phyloP scores from a whole-genome alignment of 306 rosid genomes.

The Echinosophora koreensis region DNA sequence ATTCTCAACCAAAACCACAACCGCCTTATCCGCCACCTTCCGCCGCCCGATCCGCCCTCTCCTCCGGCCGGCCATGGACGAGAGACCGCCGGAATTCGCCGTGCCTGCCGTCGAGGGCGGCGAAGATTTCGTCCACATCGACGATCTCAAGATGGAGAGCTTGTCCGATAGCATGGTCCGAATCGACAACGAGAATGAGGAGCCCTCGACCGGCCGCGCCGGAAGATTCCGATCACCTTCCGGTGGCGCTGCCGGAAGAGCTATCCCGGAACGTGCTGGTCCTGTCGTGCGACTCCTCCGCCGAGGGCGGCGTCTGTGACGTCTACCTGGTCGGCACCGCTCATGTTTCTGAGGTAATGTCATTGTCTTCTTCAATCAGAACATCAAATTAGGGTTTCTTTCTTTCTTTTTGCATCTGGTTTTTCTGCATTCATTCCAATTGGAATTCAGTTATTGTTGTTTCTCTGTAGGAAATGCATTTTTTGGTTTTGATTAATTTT shows the following conservation, averaged over 20 bases:
- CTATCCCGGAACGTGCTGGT: constrained; percentile 69
- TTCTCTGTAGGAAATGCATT: not conserved
- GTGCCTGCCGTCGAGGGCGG: constrained; percentile 40
- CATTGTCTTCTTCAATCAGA: constrained; percentile 25
- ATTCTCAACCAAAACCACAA: constrained; percentile 46
- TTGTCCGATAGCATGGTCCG: constrained; percentile 79
- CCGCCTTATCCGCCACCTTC: constrained; percentile 19
- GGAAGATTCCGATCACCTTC: constrained; percentile 48
- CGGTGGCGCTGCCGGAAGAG: constrained; percentile 70
- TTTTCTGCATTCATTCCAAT: constrained; percentile 13
- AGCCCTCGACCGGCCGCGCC: constrained; percentile 41
- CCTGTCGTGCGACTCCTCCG: constrained; percentile 79
- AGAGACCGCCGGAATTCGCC: constrained; percentile 53
- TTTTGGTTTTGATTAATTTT: not conserved
- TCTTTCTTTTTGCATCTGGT: not conserved
- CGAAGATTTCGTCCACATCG: constrained; percentile 82
- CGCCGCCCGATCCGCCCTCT: constrained; percentile 34
- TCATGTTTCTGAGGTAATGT: constrained; percentile 85
- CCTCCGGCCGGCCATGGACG: constrained; percentile 62
- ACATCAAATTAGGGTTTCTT: not conserved
- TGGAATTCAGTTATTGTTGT: constrained; percentile 1
- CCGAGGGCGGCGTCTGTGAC: constrained; percentile 73
- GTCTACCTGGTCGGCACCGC: constrained; percentile 92
- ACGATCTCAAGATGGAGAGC: constrained; percentile 66
- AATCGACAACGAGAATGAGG: constrained; percentile 48